Base-by-base conservation (phyloP, 2,329 filamentous ascomycete species). In the Xylaria sp. region DNA sequence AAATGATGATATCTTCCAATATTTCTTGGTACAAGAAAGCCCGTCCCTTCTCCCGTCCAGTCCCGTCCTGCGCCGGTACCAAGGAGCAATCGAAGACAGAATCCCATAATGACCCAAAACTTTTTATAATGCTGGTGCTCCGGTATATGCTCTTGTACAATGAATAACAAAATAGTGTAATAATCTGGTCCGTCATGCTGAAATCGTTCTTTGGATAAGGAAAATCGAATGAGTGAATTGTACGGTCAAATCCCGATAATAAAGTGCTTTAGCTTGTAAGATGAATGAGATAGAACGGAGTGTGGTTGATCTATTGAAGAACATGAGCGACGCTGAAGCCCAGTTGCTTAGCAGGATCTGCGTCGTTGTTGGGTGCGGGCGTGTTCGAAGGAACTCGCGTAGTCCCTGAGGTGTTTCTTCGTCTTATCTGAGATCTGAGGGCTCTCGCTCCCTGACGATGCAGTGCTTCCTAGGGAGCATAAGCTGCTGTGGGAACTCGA, bases 341-440 rank as follows among this genome's bases (percentile, higher is more conserved):
- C 44, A 38, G 20, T 23, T 49, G 63, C 69, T 77, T 85, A 89
- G 77, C 85, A 83, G 36, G 87, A 86, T 82, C 89, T 81, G 76
- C 87, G 82, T 73, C 87, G 85, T 75, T 88, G 86, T 63, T 77
- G 74, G 17, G 84, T 78, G 70, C 92, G 87, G 66, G 92, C 90
- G 73, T 94, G 92, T 80, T 97, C 94, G 79, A 97, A 97, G 2
- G 92, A 93, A 77, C 91, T 92, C 73, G 93, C 92, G 80, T 97
- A 97, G 73, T 92, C 91, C 77, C 91, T 89, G 42, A 97, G 87
- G 79, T 97, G 93, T 80, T 88, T 90, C 75, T 89, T 89, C 33
- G 92, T 90, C 80, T 92, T 91, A 72, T 92, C 90, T 3, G 93
- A 94, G 72, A 97, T 84, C 57, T 87, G 84, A 51, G 79, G 80